A percentile compares a stretch with the other conserved stretches of the same genome.
These are phyloP conservation scores for Ascoidea tarda DNA, from an alignment of 805 yeast species.

Conservation along the genomic window DNA sequence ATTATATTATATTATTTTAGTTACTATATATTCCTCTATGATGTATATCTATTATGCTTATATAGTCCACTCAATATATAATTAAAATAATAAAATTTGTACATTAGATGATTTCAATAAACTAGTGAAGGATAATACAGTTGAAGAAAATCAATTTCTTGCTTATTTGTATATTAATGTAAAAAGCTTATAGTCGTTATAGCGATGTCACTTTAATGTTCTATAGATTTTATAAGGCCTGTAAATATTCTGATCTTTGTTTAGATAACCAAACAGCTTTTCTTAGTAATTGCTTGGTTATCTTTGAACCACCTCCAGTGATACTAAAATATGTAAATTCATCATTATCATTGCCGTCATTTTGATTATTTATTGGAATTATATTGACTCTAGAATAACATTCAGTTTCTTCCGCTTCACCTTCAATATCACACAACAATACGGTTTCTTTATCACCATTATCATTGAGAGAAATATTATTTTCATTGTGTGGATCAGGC, in stretches of 20 bases:
- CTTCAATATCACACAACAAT: constrained; percentile 64
- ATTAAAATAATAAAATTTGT: too few relatives aligned
- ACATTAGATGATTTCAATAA: too few relatives aligned
- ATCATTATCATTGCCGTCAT: constrained; percentile 14
- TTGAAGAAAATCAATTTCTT: too few relatives aligned
- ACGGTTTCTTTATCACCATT: constrained; percentile 19
- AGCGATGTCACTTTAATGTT: too few relatives aligned
- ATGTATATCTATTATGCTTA: too few relatives aligned
- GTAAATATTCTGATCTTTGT: constrained; percentile 3
- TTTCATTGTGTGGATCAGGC: constrained; percentile 16
- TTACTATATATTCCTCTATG: too few relatives aligned
- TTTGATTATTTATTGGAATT: constrained; percentile 14
- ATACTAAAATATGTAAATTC: constrained; percentile 29
- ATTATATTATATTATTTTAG: too few relatives aligned
- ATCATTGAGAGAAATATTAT: constrained; percentile 14
- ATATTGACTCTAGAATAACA: constrained; percentile 39
- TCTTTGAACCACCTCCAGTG: constrained; percentile 31
- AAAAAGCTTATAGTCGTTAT: too few relatives aligned
- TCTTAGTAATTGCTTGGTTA: constrained; percentile 32
- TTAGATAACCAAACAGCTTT: constrained; percentile 33
- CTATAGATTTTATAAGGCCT: too few relatives aligned
- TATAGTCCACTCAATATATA: too few relatives aligned
- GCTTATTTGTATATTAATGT: too few relatives aligned
- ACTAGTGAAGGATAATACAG: too few relatives aligned
- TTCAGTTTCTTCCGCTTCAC: constrained; percentile 66